Percentiles rank a stretch among this genome's conserved stretches.
phyloP scores from a whole-genome alignment of 805 yeast genomes.

The Nakazawaea holstii region DNA sequence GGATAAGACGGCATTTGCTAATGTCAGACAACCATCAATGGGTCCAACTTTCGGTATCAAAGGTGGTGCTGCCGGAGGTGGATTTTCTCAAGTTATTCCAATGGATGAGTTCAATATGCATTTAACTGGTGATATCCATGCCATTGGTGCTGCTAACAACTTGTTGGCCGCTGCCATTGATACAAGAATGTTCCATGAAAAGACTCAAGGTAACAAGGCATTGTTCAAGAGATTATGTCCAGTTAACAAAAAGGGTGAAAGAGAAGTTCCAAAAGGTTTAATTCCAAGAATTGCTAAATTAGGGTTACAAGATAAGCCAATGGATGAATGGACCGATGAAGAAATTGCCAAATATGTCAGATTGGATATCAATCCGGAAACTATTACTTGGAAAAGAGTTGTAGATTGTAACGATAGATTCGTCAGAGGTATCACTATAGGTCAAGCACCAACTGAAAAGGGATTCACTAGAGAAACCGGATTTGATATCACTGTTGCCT shows the following conservation, averaged over 20 bases:
- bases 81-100: slow-evolving; percentile 95
- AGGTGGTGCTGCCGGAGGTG: slow-evolving; percentile 99
- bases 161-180: slow-evolving; percentile 94
- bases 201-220: slow-evolving; percentile 71
- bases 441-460: slow-evolving; percentile 91
- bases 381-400: slow-evolving; percentile 89
- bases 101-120: slow-evolving; percentile 99
- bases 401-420: slow-evolving; percentile 93
- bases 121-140: slow-evolving; percentile 96
- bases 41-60: slow-evolving; percentile 98
- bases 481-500: slow-evolving; percentile 93
- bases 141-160: slow-evolving; percentile 90
- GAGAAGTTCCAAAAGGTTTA: slow-evolving; percentile 79
- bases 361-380: slow-evolving; percentile 82
- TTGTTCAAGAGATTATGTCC: slow-evolving; percentile 86
- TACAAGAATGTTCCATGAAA: slow-evolving; percentile 94
- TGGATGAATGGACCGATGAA: slow-evolving; percentile 72
- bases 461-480: slow-evolving; percentile 84
- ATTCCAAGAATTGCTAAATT: slow-evolving; percentile 67
- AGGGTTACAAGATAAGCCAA: slow-evolving; percentile 78
- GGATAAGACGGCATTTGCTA: slow-evolving; percentile 79
- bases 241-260: slow-evolving; percentile 63
- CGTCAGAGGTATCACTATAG: slow-evolving; percentile 83
- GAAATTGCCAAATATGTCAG: slow-evolving; percentile 74
- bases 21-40: slow-evolving; percentile 97